phyloP scores from a whole-genome alignment of 768 basidiomycete species.

The Gymnopilus junonius region DNA sequence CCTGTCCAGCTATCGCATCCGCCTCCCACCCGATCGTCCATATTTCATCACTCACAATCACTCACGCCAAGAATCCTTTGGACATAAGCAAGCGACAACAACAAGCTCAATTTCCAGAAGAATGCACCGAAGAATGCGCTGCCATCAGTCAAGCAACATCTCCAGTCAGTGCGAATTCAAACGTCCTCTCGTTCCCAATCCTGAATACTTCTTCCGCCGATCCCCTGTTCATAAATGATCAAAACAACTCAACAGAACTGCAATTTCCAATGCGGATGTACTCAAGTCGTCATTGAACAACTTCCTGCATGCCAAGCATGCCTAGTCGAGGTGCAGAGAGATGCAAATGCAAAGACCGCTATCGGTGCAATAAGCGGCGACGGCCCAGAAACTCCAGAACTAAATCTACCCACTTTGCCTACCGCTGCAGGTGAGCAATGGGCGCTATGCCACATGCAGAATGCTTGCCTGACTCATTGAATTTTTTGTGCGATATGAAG shows the following conservation, averaged over 20 bases:
- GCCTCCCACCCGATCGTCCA: neutral
- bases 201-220: too few species aligned
- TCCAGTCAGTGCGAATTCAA: neutral
- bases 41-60: neutral
- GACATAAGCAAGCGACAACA: neutral
- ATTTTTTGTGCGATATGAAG: neutral
- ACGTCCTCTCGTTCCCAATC: too few species aligned
- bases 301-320: neutral
- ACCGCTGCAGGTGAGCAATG: too few species aligned
- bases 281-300: neutral
- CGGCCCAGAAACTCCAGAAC: too few species aligned
- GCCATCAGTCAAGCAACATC: neutral
- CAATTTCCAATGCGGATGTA: neutral
- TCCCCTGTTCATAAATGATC: neutral
- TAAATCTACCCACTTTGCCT: too few species aligned
- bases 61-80: neutral
- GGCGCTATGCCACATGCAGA: neutral
- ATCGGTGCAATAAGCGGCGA: neutral
- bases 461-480: neutral
- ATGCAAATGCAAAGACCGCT: neutral
- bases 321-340: neutral
- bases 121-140: neutral
- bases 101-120: neutral
- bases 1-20: neutral
- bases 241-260: neutral